phyloP scores from a whole-genome alignment of 2,329 filamentous ascomycete species.

The Fusarium mexicanum region DNA sequence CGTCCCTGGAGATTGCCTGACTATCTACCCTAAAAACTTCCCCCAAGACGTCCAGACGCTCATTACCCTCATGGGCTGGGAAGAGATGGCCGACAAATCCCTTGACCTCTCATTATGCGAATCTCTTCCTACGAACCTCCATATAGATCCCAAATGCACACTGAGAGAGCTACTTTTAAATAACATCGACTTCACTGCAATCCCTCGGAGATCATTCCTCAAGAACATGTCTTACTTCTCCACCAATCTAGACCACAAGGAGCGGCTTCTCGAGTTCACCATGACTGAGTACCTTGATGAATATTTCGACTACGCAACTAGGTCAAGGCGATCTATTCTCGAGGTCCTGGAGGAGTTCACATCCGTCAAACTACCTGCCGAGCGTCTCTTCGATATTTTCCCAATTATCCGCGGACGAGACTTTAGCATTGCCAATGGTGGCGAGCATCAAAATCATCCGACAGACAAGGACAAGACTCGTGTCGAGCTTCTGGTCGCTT shows the following conservation, averaged over 20 bases:
- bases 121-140: constrained; percentile 49
- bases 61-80: constrained; percentile 83
- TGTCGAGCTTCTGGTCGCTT: constrained; percentile 81
- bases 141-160: constrained; percentile 61
- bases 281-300: constrained; percentile 85
- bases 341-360: constrained; percentile 93
- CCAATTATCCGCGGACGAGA: constrained; percentile 87
- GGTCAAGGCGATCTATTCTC: constrained; percentile 87
- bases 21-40: constrained; percentile 89
- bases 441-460: constrained; percentile 50
- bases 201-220: constrained; percentile 90
- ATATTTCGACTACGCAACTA: constrained; percentile 93
- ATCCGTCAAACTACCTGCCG: constrained; percentile 81
- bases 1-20: constrained; percentile 81
- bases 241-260: constrained; percentile 75
- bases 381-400: constrained; percentile 76
- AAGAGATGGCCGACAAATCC: constrained; percentile 72
- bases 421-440: constrained; percentile 90
- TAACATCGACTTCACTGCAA: constrained; percentile 88
- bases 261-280: constrained; percentile 85
- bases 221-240: constrained; percentile 80
- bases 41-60: constrained; percentile 80
- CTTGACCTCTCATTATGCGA: constrained; percentile 61
- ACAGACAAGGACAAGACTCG: constrained; percentile 49
- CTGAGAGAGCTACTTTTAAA: constrained; percentile 81